phyloP scores from a whole-genome alignment of 257 asterid genomes.

The Echites panduratus region DNA sequence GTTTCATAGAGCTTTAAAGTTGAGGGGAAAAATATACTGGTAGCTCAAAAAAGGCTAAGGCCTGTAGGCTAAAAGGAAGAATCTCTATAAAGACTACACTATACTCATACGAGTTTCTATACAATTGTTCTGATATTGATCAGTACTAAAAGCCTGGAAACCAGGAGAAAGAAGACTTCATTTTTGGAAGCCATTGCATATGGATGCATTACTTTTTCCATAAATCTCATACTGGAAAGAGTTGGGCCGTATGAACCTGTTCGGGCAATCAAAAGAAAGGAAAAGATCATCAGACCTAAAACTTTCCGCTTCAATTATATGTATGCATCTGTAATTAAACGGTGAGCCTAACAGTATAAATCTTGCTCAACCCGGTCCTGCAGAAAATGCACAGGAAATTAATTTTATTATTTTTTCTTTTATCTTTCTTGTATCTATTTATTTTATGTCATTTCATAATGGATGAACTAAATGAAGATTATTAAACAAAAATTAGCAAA shows the following conservation, averaged over 20 bases:
- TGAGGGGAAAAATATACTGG: background rate
- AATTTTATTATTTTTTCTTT: too few relatives aligned
- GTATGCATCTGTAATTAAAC: background rate
- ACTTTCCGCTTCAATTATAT: background rate
- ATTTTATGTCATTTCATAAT: too few relatives aligned
- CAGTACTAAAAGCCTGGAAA: conserved; percentile 3
- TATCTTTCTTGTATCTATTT: too few relatives aligned
- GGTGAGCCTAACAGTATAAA: background rate
- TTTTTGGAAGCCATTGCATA: background rate
- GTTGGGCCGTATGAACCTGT: background rate
- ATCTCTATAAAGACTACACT: background rate
- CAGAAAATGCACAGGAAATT: too few relatives aligned
- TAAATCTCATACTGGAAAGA: background rate
- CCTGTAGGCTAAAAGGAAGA: background rate
- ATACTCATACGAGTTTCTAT: background rate
- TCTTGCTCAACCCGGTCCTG: too few relatives aligned
- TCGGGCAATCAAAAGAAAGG: background rate
- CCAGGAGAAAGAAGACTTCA: background rate
- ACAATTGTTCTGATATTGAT: background rate
- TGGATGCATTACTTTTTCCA: background rate
- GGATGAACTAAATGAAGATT: too few relatives aligned
- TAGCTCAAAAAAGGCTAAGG: conserved; percentile 1
- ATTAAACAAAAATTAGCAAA: too few relatives aligned
- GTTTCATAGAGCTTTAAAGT: too few relatives aligned
- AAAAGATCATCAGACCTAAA: background rate